Conservation (phyloP, 2,329 filamentous ascomycete genomes). For the Pyrenochaeta sp. region DNA sequence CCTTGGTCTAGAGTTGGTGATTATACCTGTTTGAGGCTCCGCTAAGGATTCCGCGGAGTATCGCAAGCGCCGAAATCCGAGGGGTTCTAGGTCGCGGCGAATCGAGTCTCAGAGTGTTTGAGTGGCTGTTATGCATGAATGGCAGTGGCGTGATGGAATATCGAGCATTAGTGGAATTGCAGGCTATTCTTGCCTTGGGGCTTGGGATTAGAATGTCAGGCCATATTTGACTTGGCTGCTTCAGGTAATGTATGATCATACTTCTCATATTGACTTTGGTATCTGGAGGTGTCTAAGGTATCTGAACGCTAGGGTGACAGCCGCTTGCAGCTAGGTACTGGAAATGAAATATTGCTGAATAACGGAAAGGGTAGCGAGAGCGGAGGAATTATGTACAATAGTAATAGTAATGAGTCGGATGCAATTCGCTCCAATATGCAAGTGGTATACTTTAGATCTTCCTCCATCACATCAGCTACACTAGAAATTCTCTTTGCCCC, state of each 20-base stretch:
- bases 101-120: constrained; percentile 15
- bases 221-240: constrained; percentile 1
- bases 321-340: constrained; percentile 13
- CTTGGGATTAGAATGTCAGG: neutral
- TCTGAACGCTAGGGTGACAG: neutral
- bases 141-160: constrained; percentile 9
- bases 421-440: constrained; percentile 21
- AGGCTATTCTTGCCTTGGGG: constrained; percentile 5
- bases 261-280: neutral
- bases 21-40: neutral
- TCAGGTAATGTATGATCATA: neutral
- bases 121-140: constrained; percentile 16
- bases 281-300: neutral
- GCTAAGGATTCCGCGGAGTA: neutral
- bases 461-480: neutral
- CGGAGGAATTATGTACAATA: constrained; percentile 26
- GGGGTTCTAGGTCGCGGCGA: constrained; percentile 9
- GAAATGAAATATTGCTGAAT: neutral
- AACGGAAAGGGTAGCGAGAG: constrained; percentile 5
- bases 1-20: neutral
- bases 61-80: neutral
- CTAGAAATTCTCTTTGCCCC: constrained; percentile 76
- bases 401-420: constrained; percentile 11
- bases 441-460: constrained; percentile 15
- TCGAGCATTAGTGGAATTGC: neutral